Base-by-base conservation (phyloP, 1,139 yeast genomes). In the Yamadazyma conglobata region DNA sequence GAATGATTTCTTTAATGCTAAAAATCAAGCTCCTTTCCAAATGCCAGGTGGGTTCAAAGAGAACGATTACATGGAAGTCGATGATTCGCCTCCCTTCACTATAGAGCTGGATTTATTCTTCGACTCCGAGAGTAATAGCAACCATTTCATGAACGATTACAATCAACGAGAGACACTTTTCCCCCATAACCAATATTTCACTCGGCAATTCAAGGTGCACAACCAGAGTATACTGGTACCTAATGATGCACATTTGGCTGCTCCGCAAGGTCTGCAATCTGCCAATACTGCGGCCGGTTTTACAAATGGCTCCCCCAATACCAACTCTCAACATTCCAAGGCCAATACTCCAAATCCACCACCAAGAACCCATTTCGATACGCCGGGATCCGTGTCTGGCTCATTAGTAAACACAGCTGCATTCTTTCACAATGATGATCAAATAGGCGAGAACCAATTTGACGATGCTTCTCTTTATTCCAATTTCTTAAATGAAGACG, bases 81-180 rank as follows among this genome's bases (percentile, higher is more conserved):
- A 63, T 33, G 66, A 62, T 28, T 55, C 61, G 11, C 69, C 70
- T 3, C 68, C 65, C 7, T 63, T 64, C 33, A 55, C 69, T 3
- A 51, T 64, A 12, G 70, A 59, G 20, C 61, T 56, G 56, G 65
- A 60, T 32, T 28, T 50, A 18, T 53, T 39, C 26, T 45, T 43
- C 30, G 59, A 53, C 35, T 41, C 50, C 5, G 17, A 31, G 7
- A 43, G 42, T 29, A 32, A 30, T 15, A 30, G 30, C 12, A 32
- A 25, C 19, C 15, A 10, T 14, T 19, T 15, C 8, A 17, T 12
- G 15, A 24, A 20, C 12, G 30, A 26, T 9, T 15, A 15, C 6
- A 19, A 29, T 10, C 36, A 28, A 10, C 27, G 37, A 24, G 35
- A 37, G 20, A 28, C 39, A 9, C 28, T 42, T 19, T 42, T 39